These are phyloP conservation scores for Aspergillus fijiensis DNA, from an alignment of 2,329 filamentous ascomycete genomes.

Conservation along the genomic window DNA sequence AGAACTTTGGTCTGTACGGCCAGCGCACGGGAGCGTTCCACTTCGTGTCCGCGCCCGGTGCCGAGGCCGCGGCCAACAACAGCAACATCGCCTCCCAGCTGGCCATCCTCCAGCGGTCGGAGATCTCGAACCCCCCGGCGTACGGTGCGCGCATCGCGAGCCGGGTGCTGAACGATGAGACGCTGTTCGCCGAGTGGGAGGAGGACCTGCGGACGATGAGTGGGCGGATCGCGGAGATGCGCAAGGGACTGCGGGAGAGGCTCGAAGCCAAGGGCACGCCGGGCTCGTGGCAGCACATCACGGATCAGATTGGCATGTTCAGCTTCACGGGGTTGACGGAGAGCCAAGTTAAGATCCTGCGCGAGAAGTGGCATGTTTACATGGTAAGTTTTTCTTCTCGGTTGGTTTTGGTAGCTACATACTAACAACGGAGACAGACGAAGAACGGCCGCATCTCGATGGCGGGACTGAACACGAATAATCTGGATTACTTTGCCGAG, in stretches of 20 bases:
- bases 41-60: slow-evolving; percentile 72
- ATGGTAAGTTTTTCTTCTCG: slow-evolving; percentile 39
- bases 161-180: slow-evolving; percentile 76
- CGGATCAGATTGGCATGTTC: slow-evolving; percentile 99
- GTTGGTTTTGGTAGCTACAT: slow-evolving; percentile 3
- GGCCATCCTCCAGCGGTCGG: slow-evolving; percentile 89
- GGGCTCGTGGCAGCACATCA: slow-evolving; percentile 94
- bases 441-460: slow-evolving; percentile 98
- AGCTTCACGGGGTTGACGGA: slow-evolving; percentile 66
- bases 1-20: slow-evolving; percentile 81
- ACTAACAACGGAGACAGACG: slow-evolving; percentile 49
- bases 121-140: slow-evolving; percentile 95
- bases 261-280: slow-evolving; percentile 84
- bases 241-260: slow-evolving; percentile 71
- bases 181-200: slow-evolving; percentile 88
- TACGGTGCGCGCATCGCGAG: slow-evolving; percentile 90
- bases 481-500: slow-evolving; percentile 89
- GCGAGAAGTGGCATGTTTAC: slow-evolving; percentile 52
- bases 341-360: slow-evolving; percentile 47
- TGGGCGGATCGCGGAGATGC: slow-evolving; percentile 91
- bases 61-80: slow-evolving; percentile 63
- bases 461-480: slow-evolving; percentile 91
- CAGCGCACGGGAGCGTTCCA: slow-evolving; percentile 97
- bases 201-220: slow-evolving; percentile 90
- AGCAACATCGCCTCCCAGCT: slow-evolving; percentile 78